These are phyloP conservation scores for Paracoccidioides brasiliensis DNA, from an alignment of 2,329 filamentous ascomycete species.

Conservation along the genomic window DNA sequence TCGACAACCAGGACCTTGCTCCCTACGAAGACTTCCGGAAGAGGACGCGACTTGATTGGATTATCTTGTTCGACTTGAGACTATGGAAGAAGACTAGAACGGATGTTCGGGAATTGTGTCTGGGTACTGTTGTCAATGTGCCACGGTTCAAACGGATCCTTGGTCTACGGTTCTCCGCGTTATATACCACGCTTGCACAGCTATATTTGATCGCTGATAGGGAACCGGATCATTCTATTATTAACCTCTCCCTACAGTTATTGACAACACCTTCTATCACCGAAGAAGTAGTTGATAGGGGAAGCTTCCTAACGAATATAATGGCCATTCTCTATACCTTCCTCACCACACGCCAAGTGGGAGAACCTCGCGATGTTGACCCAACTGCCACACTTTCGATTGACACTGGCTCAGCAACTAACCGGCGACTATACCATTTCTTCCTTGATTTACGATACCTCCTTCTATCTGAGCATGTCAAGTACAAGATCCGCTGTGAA, in stretches of 20 bases:
- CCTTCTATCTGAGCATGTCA: conserved; percentile 76
- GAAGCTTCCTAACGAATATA: conserved; percentile 89
- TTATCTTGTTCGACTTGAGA: conserved; percentile 85
- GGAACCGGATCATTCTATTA: conserved; percentile 95
- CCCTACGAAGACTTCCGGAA: conserved; percentile 79
- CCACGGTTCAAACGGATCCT: conserved; percentile 92
- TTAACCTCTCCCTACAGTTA: conserved; percentile 94
- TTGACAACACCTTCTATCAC: conserved; percentile 94
- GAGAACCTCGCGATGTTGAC: conserved; percentile 79
- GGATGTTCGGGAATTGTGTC: conserved; percentile 83
- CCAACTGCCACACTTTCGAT: conserved; percentile 79
- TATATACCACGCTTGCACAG: conserved; percentile 89
- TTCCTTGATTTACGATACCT: conserved; percentile 90
- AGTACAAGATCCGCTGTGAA: conserved; percentile 69
- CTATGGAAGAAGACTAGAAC: conserved; percentile 95
- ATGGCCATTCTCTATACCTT: conserved; percentile 97
- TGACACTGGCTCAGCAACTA: conserved; percentile 87
- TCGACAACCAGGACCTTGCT: conserved; percentile 48
- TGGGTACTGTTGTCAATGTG: conserved; percentile 89
- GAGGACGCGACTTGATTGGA: conserved; percentile 79
- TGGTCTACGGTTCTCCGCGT: conserved; percentile 80
- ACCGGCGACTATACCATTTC: conserved; percentile 93
- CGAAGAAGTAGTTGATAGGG: conserved; percentile 82
- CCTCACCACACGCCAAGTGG: conserved; percentile 87
- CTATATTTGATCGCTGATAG: conserved; percentile 91